These are phyloP conservation scores for Penicillium paneum DNA, from an alignment of 2,329 filamentous ascomycete genomes.

Conservation along the genomic window DNA sequence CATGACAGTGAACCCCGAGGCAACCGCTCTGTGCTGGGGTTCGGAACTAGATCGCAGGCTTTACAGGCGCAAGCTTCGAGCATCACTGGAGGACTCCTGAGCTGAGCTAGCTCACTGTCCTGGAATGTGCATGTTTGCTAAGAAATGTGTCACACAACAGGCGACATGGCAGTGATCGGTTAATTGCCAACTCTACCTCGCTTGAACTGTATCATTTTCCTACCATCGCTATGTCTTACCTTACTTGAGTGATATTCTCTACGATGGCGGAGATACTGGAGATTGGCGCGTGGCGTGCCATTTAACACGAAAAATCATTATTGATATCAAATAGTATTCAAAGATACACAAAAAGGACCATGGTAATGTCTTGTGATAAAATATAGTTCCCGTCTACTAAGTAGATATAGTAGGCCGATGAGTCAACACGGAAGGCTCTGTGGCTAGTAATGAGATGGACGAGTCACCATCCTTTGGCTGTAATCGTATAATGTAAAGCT, in stretches of 20 bases:
- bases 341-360: background rate
- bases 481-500: no score
- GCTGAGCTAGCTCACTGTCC: background rate
- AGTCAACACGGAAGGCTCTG: background rate
- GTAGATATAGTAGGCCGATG: background rate
- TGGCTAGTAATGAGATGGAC: background rate
- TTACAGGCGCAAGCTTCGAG: conserved; percentile 75
- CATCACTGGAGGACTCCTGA: conserved; percentile 5
- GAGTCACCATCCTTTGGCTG: background rate
- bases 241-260: background rate
- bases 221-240: background rate
- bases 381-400: background rate
- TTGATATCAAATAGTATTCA: background rate
- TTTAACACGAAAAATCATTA: background rate
- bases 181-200: background rate
- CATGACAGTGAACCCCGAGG: conserved; percentile 80
- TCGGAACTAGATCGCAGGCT: conserved; percentile 71
- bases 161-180: background rate
- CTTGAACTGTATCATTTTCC: background rate
- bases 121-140: background rate
- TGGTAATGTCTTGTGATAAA: background rate
- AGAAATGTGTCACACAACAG: background rate
- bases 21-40: conserved; percentile 84
- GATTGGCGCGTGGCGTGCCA: conserved; percentile 16
- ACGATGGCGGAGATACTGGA: background rate